These are phyloP conservation scores for Dictyostelium intermedium DNA, from an alignment of 78 protist genomes.

Conservation along the genomic window DNA sequence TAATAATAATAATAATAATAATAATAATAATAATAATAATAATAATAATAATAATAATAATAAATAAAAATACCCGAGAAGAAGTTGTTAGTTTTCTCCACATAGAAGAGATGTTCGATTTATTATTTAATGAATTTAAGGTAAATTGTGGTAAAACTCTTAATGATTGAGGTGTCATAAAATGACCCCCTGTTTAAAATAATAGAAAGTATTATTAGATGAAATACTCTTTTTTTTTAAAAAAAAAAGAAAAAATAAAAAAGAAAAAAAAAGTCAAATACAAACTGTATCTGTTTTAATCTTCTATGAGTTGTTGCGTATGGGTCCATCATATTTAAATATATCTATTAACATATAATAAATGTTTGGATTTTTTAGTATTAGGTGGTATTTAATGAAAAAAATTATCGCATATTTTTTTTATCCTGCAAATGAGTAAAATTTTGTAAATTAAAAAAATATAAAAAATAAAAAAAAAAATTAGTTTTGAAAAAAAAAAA, in stretches of 20 bases:
- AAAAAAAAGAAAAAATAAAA: too few relatives aligned
- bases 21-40: too few relatives aligned
- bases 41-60: too few relatives aligned
- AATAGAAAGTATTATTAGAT: background rate
- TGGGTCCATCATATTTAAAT: slow-evolving; percentile 24
- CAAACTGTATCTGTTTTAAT: slow-evolving; percentile 76
- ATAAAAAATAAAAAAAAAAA: too few relatives aligned
- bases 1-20: background rate
- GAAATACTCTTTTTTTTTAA: too few relatives aligned
- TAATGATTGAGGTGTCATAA: slow-evolving; percentile 46
- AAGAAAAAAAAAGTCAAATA: background rate
- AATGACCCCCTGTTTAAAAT: slow-evolving; percentile 27
- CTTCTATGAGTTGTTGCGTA: slow-evolving; percentile 50
- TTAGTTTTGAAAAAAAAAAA: background rate
- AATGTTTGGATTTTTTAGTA: background rate
- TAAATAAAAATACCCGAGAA: background rate
- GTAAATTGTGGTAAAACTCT: slow-evolving; percentile 29
- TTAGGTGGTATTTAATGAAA: background rate
- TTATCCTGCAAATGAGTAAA: too few relatives aligned
- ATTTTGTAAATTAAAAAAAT: background rate
- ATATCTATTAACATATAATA: background rate
- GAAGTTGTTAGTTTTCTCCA: slow-evolving; percentile 26
- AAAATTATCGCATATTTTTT: background rate
- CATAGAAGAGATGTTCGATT: slow-evolving; percentile 16
- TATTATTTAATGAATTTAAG: background rate